Conservation (phyloP, 306 rosid species). For the Lathyrus sativus region DNA sequence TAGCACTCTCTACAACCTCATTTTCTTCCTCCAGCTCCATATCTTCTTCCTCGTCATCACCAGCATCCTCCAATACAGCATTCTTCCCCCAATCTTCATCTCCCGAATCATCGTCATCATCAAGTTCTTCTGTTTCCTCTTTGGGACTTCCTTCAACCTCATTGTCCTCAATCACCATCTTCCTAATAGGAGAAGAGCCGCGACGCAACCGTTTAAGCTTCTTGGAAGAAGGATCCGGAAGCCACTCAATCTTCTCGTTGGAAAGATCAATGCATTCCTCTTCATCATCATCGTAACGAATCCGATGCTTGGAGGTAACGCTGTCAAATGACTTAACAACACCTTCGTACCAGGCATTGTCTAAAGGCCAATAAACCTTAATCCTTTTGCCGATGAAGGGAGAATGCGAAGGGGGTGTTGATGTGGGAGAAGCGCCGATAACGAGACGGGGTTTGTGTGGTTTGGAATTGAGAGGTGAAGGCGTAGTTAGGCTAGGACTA, state of each 20-base stretch:
- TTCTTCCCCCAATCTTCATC: slow-evolving; percentile 83
- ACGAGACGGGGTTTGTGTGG: slow-evolving; percentile 54
- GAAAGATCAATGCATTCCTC: slow-evolving; percentile 63
- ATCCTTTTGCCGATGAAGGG: slow-evolving; percentile 61
- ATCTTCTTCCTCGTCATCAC: slow-evolving; percentile 46
- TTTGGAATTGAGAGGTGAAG: slow-evolving; percentile 65
- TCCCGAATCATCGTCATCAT: slow-evolving; percentile 54
- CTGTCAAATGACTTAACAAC: slow-evolving; percentile 55
- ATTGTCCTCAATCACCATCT: slow-evolving; percentile 42
- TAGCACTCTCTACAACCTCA: slow-evolving; percentile 33
- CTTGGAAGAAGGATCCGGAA: slow-evolving; percentile 41
- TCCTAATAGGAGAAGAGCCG: slow-evolving; percentile 22
- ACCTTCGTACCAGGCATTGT: slow-evolving; percentile 83
- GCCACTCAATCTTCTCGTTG: slow-evolving; percentile 73
- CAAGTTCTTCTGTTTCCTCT: slow-evolving; percentile 35
- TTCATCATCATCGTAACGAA: slow-evolving; percentile 74
- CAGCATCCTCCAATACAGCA: slow-evolving; percentile 47
- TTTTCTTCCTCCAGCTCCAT: slow-evolving; percentile 52
- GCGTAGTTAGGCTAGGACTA: slow-evolving; percentile 49
- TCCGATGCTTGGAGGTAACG: slow-evolving; percentile 52
- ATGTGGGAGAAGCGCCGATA: slow-evolving; percentile 44
- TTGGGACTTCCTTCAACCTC: slow-evolving; percentile 31
- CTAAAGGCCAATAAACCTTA: slow-evolving; percentile 83
- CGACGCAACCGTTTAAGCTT: slow-evolving; percentile 55
- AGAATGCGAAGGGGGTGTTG: slow-evolving; percentile 36